phyloP scores from a whole-genome alignment of 176 grass and related monocot genomes.

The barley (Hordeum vulgare) region MorexV3_pseudomolecules_assembly NC_058523.1:395669387-395669886 shows the following conservation, averaged over 20 bases:
- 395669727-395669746: too few relatives aligned
- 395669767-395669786: too few relatives aligned
- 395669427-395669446: conserved; percentile 37
- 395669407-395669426: conserved; percentile 43
- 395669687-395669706: not conserved
- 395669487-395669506: conserved; percentile 11
- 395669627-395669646: conserved; percentile 79
- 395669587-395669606: conserved; percentile 7
- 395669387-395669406: conserved; percentile 48
- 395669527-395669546: conserved; percentile 43
- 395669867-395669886: too few relatives aligned
- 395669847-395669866: too few relatives aligned
- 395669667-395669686: not conserved
- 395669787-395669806: too few relatives aligned
- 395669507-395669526: conserved; percentile 38
- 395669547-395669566: conserved; percentile 36
- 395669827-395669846: too few relatives aligned
- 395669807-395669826: too few relatives aligned
- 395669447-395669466: conserved; percentile 11
- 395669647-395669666: conserved; percentile 21
- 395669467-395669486: conserved; percentile 9
- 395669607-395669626: conserved; percentile 57
- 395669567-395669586: conserved; percentile 30
- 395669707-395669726: not conserved
- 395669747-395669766: too few relatives aligned